phyloP scores from a whole-genome alignment of 495 filamentous ascomycete genomes.

The Filosporella fistucella region DNA sequence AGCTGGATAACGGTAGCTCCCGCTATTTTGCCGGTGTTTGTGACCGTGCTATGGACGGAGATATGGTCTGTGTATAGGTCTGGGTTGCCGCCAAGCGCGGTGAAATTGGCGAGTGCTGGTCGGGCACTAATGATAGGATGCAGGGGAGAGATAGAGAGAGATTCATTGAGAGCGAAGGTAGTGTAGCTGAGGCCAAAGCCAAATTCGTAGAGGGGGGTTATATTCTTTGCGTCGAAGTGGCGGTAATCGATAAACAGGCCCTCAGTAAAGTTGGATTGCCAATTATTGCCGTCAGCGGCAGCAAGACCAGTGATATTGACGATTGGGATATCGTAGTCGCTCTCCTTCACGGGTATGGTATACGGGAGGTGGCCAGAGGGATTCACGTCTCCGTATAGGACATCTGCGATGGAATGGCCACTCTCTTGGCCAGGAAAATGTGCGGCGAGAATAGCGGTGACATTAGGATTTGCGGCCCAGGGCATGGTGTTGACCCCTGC shows the following conservation, averaged over 20 bases:
- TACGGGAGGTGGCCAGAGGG: slow-evolving; percentile 84
- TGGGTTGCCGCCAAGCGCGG: slow-evolving; percentile 65
- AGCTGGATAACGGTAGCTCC: slow-evolving; percentile 79
- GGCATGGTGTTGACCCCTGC: slow-evolving; percentile 71
- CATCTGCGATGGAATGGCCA: slow-evolving; percentile 79
- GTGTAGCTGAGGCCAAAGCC: slow-evolving; percentile 70
- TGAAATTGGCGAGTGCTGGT: background rate
- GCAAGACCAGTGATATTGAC: slow-evolving; percentile 23
- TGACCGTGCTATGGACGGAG: slow-evolving; percentile 72
- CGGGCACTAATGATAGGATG: slow-evolving; percentile 23
- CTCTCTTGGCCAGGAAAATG: slow-evolving; percentile 87
- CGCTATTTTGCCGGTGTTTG: slow-evolving; percentile 67
- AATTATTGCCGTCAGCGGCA: slow-evolving; percentile 41
- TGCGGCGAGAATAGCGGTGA: slow-evolving; percentile 77
- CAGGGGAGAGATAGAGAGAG: slow-evolving; percentile 35
- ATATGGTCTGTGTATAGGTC: slow-evolving; percentile 62
- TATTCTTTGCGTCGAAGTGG: slow-evolving; percentile 63
- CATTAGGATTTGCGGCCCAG: slow-evolving; percentile 67
- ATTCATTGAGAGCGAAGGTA: slow-evolving; percentile 50
- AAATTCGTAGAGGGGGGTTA: slow-evolving; percentile 64
- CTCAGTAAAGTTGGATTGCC: slow-evolving; percentile 17
- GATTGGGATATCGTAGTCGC: slow-evolving; percentile 18
- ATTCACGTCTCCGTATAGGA: slow-evolving; percentile 87
- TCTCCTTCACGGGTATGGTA: slow-evolving; percentile 56
- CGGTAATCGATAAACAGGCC: slow-evolving; percentile 34